Evolutionary conservation across 2,329 filamentous ascomycete species (phyloP), one percentile per base, ranked within the genome.

Genomic region (Pseudogymnoascus sp.): DNA sequence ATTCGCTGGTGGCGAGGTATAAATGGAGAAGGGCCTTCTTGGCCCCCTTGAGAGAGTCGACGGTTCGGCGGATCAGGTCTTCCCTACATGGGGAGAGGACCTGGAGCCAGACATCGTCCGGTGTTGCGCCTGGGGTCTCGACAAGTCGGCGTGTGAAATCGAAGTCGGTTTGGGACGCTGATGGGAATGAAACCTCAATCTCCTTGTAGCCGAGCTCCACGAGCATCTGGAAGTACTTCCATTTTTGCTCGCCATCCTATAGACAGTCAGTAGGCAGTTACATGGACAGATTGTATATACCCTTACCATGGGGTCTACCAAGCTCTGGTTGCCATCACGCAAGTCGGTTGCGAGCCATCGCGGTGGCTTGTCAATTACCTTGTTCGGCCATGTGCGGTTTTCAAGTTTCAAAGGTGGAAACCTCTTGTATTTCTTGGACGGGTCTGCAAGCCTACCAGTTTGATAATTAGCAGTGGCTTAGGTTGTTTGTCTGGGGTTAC

Each of bases 1-100:
- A 99, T 70, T 92, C 91, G 79, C 90, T 96, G 6, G 95, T 97
- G 60, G 95, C 93, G 60, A 99, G 87, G 78, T 97, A 99, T 71
- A 97, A 88, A 78, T 97, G 93, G 68, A 97, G 83, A 68, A 97
- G 89, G 62, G 91, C 95, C 76, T 96, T 97, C 79, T 96, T 96
- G 26, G 91, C 86, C 59, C 93, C 93, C 74, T 84, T 87, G 67
- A 97, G 80, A 64, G 92, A 91, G 71, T 97, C 90, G 68, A 97
- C 90, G 17, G 93, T 97, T 67, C 89, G 84, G 69, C 84, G 83
- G 77, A 97, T 97, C 72, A 97, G 86, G 74, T 97, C 93, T 73
- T 91, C 87, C 68, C 93, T 87, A 75, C 93, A 97, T 5, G 93
- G 93, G 4, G 91, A 92, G 61, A 97, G 87, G 62, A 97, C 93